A percentile compares a stretch with the other conserved stretches of the same genome.
phyloP scores from a whole-genome alignment of 768 basidiomycete species.

The Sarcodon aspratus region DNA sequence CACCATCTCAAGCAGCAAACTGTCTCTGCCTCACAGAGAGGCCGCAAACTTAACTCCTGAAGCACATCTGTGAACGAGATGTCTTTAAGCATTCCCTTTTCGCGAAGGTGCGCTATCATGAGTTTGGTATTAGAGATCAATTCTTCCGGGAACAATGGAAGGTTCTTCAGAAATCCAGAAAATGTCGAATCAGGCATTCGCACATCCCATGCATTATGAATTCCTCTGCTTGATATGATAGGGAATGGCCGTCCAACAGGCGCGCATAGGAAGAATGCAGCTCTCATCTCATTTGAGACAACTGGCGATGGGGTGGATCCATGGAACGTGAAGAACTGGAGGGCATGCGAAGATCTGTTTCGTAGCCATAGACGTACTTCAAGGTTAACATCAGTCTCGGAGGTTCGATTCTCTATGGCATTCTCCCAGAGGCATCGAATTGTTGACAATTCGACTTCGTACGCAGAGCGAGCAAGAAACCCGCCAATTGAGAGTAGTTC shows the following conservation, averaged over 20 bases:
- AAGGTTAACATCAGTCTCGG: constrained; percentile 12
- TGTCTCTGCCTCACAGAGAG: constrained; percentile 64
- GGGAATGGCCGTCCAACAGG: constrained; percentile 33
- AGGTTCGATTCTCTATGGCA: constrained; percentile 21
- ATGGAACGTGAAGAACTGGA: constrained; percentile 86
- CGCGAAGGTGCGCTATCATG: constrained; percentile 52
- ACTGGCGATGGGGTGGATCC: constrained; percentile 78
- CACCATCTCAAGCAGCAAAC: constrained; percentile 87
- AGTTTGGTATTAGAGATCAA: constrained; percentile 41
- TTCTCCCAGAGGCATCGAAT: constrained; percentile 53
- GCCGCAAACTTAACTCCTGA: constrained; percentile 56
- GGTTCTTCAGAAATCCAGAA: constrained; percentile 59
- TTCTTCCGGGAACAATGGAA: constrained; percentile 62
- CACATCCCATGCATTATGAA: constrained; percentile 53
- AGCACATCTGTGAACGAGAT: constrained; percentile 81
- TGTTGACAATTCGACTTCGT: constrained; percentile 67
- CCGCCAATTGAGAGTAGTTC: constrained; percentile 83
- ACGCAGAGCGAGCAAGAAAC: constrained; percentile 69
- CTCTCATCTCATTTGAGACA: constrained; percentile 61
- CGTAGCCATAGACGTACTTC: constrained; percentile 41
- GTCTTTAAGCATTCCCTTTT: constrained; percentile 52
- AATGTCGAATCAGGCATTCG: constrained; percentile 67
- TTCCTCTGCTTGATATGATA: constrained; percentile 66
- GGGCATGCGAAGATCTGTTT: constrained; percentile 58
- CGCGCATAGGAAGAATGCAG: constrained; percentile 64